Evolutionary conservation across 2,329 filamentous ascomycete genomes (phyloP).

Genomic region (Neonectria ditissima): DNA sequence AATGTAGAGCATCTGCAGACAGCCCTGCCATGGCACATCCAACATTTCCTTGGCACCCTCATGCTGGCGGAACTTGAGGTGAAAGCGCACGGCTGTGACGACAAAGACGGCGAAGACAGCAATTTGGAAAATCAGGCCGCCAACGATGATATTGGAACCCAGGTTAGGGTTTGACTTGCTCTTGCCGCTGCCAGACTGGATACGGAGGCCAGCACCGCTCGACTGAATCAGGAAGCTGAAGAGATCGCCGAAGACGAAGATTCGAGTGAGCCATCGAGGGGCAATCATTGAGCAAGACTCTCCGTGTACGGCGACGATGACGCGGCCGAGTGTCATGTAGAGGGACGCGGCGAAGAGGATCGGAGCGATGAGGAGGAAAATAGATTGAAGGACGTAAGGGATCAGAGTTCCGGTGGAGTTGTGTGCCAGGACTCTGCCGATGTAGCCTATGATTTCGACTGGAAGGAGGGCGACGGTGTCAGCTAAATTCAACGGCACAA

Average conservation of each 20-base stretch:
- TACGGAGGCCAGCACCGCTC: constrained; percentile 46
- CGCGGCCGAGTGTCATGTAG: constrained; percentile 58
- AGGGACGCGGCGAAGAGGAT: constrained; percentile 59
- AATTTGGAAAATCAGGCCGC: constrained; percentile 67
- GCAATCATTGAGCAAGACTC: constrained; percentile 38
- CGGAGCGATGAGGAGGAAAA: constrained; percentile 56
- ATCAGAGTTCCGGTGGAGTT: constrained; percentile 50
- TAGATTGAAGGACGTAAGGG: constrained; percentile 55
- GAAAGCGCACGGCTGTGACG: constrained; percentile 57
- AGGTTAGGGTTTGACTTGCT: constrained; percentile 40
- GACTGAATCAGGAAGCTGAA: constrained; percentile 47
- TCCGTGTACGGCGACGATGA: constrained; percentile 48
- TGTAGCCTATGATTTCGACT: constrained; percentile 54
- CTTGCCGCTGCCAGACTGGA: constrained; percentile 39
- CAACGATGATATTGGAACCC: constrained; percentile 62
- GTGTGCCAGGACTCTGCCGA: constrained; percentile 49
- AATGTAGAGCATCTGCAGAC: constrained; percentile 51
- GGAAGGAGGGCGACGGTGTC: neutral
- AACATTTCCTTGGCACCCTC: constrained; percentile 1
- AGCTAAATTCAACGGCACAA: neutral
- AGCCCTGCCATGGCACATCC: constrained; percentile 49
- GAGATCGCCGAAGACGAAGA: constrained; percentile 50
- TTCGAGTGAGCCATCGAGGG: constrained; percentile 44
- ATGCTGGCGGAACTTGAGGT: constrained; percentile 41
- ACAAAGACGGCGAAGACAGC: constrained; percentile 66